Evolutionary conservation across 495 filamentous ascomycete genomes (phyloP).

Genomic region (Penicillium psychrofluorescens): DNA sequence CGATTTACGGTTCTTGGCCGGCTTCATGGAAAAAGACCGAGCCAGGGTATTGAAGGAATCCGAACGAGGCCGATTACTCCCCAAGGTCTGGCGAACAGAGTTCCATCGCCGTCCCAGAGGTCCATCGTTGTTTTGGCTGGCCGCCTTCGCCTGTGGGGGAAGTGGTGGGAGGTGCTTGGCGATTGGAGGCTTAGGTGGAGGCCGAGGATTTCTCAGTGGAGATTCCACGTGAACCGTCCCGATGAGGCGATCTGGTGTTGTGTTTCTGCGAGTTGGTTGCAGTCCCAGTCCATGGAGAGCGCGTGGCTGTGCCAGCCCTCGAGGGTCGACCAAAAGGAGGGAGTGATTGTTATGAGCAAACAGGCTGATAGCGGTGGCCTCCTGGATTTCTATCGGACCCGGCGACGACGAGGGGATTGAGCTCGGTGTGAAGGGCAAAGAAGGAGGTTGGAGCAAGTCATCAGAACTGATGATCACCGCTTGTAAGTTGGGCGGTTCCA

Average conservation of each 20-base stretch:
- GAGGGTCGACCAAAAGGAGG: conserved; percentile 68
- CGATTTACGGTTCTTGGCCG: conserved; percentile 37
- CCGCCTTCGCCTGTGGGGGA: conserved; percentile 48
- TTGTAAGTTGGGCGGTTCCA: conserved; percentile 17
- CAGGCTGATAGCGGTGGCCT: conserved; percentile 75
- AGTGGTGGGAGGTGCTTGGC: conserved; percentile 72
- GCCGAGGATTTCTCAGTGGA: conserved; percentile 68
- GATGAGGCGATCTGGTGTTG: conserved; percentile 28
- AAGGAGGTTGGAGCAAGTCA: conserved; percentile 36
- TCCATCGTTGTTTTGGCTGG: conserved; percentile 26
- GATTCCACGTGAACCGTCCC: conserved; percentile 50
- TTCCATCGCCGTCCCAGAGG: conserved; percentile 41
- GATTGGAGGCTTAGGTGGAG: conserved; percentile 60
- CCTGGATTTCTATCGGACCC: conserved; percentile 49
- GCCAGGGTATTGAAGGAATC: conserved; percentile 39
- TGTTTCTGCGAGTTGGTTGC: no score
- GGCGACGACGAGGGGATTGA: conserved; percentile 46
- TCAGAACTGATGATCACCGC: conserved; percentile 25
- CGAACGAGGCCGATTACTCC: conserved; percentile 50
- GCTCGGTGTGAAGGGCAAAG: conserved; percentile 36
- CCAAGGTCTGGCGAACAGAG: conserved; percentile 46
- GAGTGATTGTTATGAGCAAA: conserved; percentile 85
- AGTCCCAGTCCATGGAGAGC: conserved; percentile 8
- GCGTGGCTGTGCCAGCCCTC: conserved; percentile 27
- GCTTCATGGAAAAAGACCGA: conserved; percentile 37